Base-by-base conservation (phyloP, 257 asterid genomes). In the Rehmannia glutinosa region DNA sequence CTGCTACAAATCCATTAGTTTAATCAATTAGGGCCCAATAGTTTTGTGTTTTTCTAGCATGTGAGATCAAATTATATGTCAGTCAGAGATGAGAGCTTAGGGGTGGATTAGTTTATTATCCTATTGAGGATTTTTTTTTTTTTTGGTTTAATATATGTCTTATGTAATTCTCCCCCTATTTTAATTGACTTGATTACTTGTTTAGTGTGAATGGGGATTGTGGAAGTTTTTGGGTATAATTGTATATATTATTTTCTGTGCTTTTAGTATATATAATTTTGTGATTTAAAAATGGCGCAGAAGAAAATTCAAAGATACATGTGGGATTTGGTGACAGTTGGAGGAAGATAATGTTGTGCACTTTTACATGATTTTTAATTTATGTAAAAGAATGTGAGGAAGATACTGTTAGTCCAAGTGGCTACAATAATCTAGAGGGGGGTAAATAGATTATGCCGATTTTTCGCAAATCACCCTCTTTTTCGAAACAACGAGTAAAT, bases 1-100 rank as follows among this genome's bases (percentile, higher is more conserved):
- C 97, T 3, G 64, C 87, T 0, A 62, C 82, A 17, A 79, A 82
- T 41, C 83, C 81, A 0, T 74, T 80, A 57, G 83, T 79, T 69
- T 82, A 55, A 70, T 58, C 24, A n/a, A 45, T 15, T 36, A 61
- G 62, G 68, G 66, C 13, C 19, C 56, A 50, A 66, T 51, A 16
- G 2, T 51, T 20, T 35, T 62, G 53, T 27, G 21, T 20, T 15
- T 10, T 1, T 24, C 2, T 63, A 45, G 51, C 25, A 45, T 45
- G 25, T 45, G 52, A 9, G 20, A 3, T 7, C 0, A 43, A 43
- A 39, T n/a, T n/a, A n/a, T n/a, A n/a, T n/a, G n/a, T n/a, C n/a
- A n/a, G n/a, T n/a, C n/a, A n/a, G n/a, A n/a, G n/a, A n/a, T 42
- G 49, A 13, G 49, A 42, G 25, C 25, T 47, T 47, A n/a, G 15